Evolutionary conservation across 805 yeast species (phyloP).

Genomic region (Sungouiozyma ichnusensis): DNA sequence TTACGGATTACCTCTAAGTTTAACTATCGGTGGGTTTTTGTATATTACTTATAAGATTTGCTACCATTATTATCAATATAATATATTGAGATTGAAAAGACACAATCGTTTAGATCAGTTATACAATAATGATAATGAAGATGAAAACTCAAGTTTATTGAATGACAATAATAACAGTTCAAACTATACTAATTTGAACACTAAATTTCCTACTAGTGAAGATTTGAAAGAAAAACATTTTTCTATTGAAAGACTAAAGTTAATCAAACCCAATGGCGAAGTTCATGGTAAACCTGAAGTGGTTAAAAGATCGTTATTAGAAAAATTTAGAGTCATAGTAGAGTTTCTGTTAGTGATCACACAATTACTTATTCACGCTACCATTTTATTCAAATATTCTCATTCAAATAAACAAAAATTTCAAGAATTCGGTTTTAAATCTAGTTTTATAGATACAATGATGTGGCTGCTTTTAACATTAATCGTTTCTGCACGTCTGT

Average conservation of each 20-base stretch:
- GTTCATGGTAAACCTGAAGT: constrained; percentile 45
- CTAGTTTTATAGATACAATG: constrained; percentile 11
- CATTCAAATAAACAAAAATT: constrained; percentile 5
- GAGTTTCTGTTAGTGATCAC: constrained; percentile 38
- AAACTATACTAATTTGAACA: constrained; percentile 1
- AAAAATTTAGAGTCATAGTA: constrained; percentile 41
- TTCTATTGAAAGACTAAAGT: constrained; percentile 45
- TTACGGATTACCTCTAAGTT: constrained; percentile 18
- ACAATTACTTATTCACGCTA: constrained; percentile 31
- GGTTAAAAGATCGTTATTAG: constrained; percentile 40
- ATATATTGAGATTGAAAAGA: constrained; percentile 10
- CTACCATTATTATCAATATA: constrained; percentile 13
- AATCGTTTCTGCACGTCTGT: constrained; percentile 25
- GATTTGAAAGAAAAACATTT: constrained; percentile 48
- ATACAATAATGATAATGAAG: constrained; percentile 3
- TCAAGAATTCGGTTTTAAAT: constrained; percentile 11
- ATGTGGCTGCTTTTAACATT: constrained; percentile 28
- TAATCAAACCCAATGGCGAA: constrained; percentile 48
- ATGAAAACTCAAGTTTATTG: constrained; percentile 17
- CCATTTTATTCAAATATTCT: constrained; percentile 16
- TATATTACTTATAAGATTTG: constrained; percentile 11
- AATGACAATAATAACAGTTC: constrained; percentile 1
- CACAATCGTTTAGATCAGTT: constrained; percentile 14
- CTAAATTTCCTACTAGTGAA: not conserved
- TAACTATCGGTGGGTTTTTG: constrained; percentile 5